These are phyloP conservation scores for Aspergillus carlsbadensis DNA, from an alignment of 495 filamentous ascomycete species.

Conservation along the genomic window DNA sequence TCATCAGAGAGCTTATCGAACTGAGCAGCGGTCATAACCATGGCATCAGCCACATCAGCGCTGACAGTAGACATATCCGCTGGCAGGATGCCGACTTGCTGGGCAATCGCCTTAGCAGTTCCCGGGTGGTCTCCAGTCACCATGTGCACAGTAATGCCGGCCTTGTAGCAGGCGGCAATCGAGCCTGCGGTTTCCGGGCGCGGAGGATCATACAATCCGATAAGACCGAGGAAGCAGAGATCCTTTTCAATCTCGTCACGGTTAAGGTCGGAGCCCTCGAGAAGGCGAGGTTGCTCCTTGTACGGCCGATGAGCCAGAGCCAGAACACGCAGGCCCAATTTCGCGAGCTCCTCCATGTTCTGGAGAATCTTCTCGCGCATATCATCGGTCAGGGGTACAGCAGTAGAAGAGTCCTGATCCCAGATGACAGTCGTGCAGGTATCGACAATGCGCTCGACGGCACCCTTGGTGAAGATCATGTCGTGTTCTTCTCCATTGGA, in stretches of 20 bases:
- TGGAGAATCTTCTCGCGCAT: conserved; percentile 51
- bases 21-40: conserved; percentile 67
- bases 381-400: conserved; percentile 40
- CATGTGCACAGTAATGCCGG: conserved; percentile 72
- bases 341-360: conserved; percentile 64
- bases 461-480: conserved; percentile 72
- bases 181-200: conserved; percentile 51
- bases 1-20: conserved; percentile 65
- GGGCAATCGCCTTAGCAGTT: conserved; percentile 63
- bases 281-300: conserved; percentile 29
- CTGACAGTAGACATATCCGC: conserved; percentile 47
- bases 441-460: conserved; percentile 77
- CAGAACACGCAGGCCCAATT: conserved; percentile 64
- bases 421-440: conserved; percentile 56
- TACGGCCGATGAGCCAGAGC: conserved; percentile 45
- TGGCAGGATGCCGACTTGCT: conserved; percentile 66
- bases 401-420: conserved; percentile 29
- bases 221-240: conserved; percentile 64
- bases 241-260: conserved; percentile 59
- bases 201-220: conserved; percentile 74
- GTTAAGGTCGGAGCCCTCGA: conserved; percentile 34
- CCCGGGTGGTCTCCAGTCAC: conserved; percentile 67
- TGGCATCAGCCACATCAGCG: conserved; percentile 54
- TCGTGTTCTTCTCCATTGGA: conserved; percentile 20
- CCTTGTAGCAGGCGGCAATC: conserved; percentile 57